These are phyloP conservation scores for Drechslerella dactyloides DNA, from an alignment of 2,329 filamentous ascomycete species.

Conservation along the genomic window DNA sequence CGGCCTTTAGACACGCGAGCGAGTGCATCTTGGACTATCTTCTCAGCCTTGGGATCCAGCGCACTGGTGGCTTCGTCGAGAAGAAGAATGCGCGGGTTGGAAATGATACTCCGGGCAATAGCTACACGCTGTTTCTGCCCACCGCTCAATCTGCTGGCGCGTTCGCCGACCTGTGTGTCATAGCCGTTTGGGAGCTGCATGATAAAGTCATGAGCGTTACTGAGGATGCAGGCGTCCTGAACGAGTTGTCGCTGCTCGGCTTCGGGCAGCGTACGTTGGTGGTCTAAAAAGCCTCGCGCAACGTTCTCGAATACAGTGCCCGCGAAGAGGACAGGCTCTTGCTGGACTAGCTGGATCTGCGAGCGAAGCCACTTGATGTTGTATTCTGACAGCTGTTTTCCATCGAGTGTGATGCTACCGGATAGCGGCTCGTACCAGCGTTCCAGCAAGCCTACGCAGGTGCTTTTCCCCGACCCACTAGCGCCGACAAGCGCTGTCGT, in stretches of 20 bases:
- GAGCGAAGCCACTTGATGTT: slow-evolving; percentile 68
- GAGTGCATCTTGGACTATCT: slow-evolving; percentile 67
- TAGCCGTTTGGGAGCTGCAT: slow-evolving; percentile 70
- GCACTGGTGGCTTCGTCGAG: slow-evolving; percentile 79
- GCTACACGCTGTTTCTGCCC: slow-evolving; percentile 84
- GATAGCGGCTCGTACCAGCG: slow-evolving; percentile 69
- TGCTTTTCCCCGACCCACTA: slow-evolving; percentile 76
- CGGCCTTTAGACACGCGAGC: slow-evolving; percentile 67
- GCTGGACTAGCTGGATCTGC: slow-evolving; percentile 70
- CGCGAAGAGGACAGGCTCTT: slow-evolving; percentile 73
- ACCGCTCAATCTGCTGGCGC: slow-evolving; percentile 78
- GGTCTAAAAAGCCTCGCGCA: slow-evolving; percentile 65
- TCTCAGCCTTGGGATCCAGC: slow-evolving; percentile 64
- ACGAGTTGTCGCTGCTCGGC: slow-evolving; percentile 68
- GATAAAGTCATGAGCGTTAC: slow-evolving; percentile 74
- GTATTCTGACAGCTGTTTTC: slow-evolving; percentile 64
- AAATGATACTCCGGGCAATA: slow-evolving; percentile 74
- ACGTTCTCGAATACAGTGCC: slow-evolving; percentile 70
- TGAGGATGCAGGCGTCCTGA: slow-evolving; percentile 69
- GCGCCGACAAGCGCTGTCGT: slow-evolving; percentile 74
- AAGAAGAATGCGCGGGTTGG: slow-evolving; percentile 70
- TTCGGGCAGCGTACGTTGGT: slow-evolving; percentile 58
- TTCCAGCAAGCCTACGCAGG: slow-evolving; percentile 73
- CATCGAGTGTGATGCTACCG: slow-evolving; percentile 65
- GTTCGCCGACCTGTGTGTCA: slow-evolving; percentile 75